Evolutionary conservation across 352 stramenopile species (phyloP), one percentile per base, ranked within the genome.

Genomic region (Blastocystis sp.): DNA sequence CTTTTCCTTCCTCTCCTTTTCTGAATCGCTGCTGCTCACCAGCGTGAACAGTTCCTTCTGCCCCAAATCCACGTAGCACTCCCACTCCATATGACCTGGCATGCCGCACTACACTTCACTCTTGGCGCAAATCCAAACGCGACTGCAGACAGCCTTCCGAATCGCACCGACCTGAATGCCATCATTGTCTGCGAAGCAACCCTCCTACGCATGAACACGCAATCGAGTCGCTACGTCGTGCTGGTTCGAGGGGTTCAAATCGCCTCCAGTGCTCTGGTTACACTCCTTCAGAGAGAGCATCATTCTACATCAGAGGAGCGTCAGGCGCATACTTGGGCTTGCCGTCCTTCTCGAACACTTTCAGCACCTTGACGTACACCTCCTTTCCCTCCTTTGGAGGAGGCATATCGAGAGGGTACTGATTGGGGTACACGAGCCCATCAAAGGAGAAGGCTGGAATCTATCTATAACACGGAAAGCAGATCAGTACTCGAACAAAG

Each of bases 261-360:
- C 64, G 6, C 45, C 3, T 9, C 64, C 64, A 6, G 64, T 74
- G 17, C 34, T 34, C 34, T 74, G 64, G 42, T 74, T 74, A 28
- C 64, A 74, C 34, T 74, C 64, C 64, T 74, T 74, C 64, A 74
- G 21, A 45, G 64, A 54, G 24, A 74, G 64, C 64, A 42, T 52
- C 64, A 74, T 74, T 52, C 64, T 74, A 74, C 21, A 6, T 24
- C 7, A 54, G 28, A 74, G 21, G 7, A 34, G 2, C 24, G 4
- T 7, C 64, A 34, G 24, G 45, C 7, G 42, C 64, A 7, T 24
- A 74, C 64, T 74, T 74, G 1, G 42, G 17, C 21, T 74, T 74
- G 4, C 34, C 34, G 9, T 74, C 64, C 10, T 19, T 48, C 28
- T 74, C 64, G 3, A 52, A 74, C 21, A 74, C 64, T 21, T 42